Conservation (phyloP, 2,329 filamentous ascomycete species). For the Aureobasidium subglaciale region DNA sequence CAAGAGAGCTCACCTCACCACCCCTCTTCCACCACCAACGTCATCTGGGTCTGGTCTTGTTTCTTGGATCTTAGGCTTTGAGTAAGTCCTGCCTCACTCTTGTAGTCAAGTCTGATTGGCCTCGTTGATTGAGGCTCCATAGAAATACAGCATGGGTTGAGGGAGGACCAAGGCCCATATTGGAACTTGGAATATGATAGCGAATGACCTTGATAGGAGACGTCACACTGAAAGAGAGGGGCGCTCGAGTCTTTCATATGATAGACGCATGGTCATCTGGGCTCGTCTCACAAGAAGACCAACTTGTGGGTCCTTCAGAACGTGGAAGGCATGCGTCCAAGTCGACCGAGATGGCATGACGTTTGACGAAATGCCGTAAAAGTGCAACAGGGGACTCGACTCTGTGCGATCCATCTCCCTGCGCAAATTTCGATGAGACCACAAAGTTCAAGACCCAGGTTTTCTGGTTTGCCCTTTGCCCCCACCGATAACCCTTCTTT, state of each 20-base stretch:
- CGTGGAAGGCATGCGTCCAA: neutral
- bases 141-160: neutral
- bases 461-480: neutral
- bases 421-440: neutral
- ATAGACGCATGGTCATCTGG: neutral
- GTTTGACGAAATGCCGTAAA: neutral
- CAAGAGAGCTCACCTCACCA: neutral
- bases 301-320: neutral
- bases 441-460: neutral
- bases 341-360: neutral
- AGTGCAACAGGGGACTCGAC: neutral
- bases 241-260: neutral
- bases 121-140: neutral
- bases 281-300: neutral
- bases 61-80: neutral
- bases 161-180: neutral
- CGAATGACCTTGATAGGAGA: neutral
- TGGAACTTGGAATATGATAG: neutral
- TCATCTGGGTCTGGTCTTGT: neutral
- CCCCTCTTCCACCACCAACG: slow-evolving; percentile 5
- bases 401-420: neutral
- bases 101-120: neutral
- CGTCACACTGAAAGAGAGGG: neutral
- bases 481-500: neutral
- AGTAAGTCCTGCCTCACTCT: neutral